Evolutionary conservation across 768 basidiomycete species (phyloP).

Genomic region (Galerina sulciceps): DNA sequence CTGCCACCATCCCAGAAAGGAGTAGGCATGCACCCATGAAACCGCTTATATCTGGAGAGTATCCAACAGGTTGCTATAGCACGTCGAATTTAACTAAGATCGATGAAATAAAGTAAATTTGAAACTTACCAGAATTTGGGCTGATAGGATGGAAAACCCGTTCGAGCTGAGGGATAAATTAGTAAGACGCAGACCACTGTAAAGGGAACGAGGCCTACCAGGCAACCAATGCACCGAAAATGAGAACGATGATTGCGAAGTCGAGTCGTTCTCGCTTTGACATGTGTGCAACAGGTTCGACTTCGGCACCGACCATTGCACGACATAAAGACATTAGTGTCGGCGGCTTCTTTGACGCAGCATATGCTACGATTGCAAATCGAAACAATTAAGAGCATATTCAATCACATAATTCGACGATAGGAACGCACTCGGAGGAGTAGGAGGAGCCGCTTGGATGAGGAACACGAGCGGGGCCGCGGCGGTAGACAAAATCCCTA

Average conservation of each 20-base stretch:
- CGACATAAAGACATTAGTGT: constrained; percentile 56
- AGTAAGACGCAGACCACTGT: not conserved
- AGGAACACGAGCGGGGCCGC: constrained; percentile 62
- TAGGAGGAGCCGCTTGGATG: constrained; percentile 65
- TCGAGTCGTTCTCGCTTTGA: constrained; percentile 68
- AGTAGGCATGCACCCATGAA: constrained; percentile 71
- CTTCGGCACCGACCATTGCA: constrained; percentile 52
- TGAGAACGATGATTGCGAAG: constrained; percentile 57
- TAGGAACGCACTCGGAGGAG: constrained; percentile 69
- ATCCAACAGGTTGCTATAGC: constrained; percentile 70
- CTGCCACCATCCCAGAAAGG: constrained; percentile 71
- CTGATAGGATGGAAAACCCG: constrained; percentile 67
- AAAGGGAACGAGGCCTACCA: constrained; percentile 44
- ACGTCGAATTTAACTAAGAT: not conserved
- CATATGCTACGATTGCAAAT: constrained; percentile 46
- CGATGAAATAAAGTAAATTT: not conserved
- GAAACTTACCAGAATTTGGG: constrained; percentile 65
- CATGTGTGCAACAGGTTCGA: constrained; percentile 57
- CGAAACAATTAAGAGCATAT: not conserved
- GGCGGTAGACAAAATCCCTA: constrained; percentile 73
- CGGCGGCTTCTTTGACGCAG: constrained; percentile 64
- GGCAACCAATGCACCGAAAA: constrained; percentile 71
- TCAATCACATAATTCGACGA: not conserved
- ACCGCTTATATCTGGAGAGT: constrained; percentile 67
- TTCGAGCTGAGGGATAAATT: constrained; percentile 47